These are phyloP conservation scores for Zostera marina DNA, from an alignment of 116 monocot genomes.

Conservation along the genomic window DNA sequence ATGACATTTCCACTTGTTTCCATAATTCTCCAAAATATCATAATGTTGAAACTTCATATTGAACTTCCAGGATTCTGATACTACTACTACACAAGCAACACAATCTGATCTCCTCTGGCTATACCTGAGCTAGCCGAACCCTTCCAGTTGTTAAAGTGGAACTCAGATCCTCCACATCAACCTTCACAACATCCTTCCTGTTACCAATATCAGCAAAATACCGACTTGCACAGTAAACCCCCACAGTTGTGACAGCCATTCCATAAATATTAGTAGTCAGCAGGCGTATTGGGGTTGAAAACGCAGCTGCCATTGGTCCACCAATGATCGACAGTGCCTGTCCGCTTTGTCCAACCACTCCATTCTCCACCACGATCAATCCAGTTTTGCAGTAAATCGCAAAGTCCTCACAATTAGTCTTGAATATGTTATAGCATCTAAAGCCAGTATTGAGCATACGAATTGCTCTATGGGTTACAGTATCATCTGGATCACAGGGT, in stretches of 20 bases:
- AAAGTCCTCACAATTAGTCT: slow-evolving; percentile 82
- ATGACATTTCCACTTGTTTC: too few species aligned
- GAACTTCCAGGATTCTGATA: too few species aligned
- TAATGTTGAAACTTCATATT: too few species aligned
- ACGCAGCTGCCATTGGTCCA: slow-evolving; percentile 52
- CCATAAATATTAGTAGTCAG: slow-evolving; percentile 62
- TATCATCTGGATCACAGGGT: slow-evolving; percentile 24
- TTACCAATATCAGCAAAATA: slow-evolving; percentile 64
- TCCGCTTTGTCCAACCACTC: slow-evolving; percentile 68
- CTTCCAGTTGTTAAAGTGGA: slow-evolving; percentile 31
- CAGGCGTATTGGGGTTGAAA: slow-evolving; percentile 52
- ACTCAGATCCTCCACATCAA: slow-evolving; percentile 59
- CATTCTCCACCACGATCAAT: slow-evolving; percentile 46
- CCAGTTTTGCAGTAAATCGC: slow-evolving; percentile 91
- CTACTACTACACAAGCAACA: neutral
- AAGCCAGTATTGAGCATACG: slow-evolving; percentile 52
- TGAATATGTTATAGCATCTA: slow-evolving; percentile 70
- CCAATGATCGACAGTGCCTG: slow-evolving; percentile 72
- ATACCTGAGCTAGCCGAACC: slow-evolving; percentile 30
- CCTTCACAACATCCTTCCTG: slow-evolving; percentile 44
- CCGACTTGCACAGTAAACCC: slow-evolving; percentile 66
- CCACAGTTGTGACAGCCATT: slow-evolving; percentile 49
- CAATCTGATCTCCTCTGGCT: neutral
- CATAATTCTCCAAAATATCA: too few species aligned
- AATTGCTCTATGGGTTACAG: slow-evolving; percentile 38